phyloP scores from a whole-genome alignment of 2,329 filamentous ascomycete species.

The Fusarium pseudoanthophilum region DNA sequence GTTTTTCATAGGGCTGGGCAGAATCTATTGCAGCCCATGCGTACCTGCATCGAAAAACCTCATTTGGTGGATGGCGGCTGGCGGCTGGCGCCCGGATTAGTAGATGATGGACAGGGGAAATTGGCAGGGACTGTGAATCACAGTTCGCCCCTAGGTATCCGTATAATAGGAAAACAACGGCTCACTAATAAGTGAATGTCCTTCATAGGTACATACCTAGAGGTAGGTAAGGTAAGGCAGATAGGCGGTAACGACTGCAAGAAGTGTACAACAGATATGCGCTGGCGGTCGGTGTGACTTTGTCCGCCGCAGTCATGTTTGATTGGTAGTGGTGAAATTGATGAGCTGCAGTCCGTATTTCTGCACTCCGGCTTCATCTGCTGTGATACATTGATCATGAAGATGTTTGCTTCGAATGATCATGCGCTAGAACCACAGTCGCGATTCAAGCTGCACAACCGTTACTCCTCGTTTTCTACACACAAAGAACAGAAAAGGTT shows the following conservation, averaged over 20 bases:
- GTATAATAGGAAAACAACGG: background rate
- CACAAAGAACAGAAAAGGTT: constrained; percentile 5
- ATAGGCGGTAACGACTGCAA: background rate
- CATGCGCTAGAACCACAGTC: background rate
- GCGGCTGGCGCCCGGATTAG: constrained; percentile 21
- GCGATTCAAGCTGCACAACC: constrained; percentile 6
- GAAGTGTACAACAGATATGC: constrained; percentile 27
- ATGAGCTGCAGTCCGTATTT: background rate
- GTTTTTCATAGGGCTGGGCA: background rate
- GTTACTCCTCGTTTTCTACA: constrained; percentile 21
- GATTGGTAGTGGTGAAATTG: background rate
- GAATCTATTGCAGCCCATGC: background rate
- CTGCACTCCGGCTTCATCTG: constrained; percentile 3
- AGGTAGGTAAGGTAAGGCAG: background rate
- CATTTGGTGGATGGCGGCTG: constrained; percentile 9
- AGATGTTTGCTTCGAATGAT: constrained; percentile 12
- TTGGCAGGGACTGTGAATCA: constrained; percentile 7
- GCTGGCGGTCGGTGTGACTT: constrained; percentile 27
- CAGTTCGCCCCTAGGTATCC: background rate
- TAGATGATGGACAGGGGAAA: constrained; percentile 13
- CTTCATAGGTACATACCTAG: background rate
- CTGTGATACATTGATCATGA: background rate
- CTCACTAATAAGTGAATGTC: background rate
- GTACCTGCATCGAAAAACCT: constrained; percentile 30
- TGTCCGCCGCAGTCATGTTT: background rate